These are phyloP conservation scores for Xylaria sp. DNA, from an alignment of 2,329 filamentous ascomycete genomes.

Conservation along the genomic window DNA sequence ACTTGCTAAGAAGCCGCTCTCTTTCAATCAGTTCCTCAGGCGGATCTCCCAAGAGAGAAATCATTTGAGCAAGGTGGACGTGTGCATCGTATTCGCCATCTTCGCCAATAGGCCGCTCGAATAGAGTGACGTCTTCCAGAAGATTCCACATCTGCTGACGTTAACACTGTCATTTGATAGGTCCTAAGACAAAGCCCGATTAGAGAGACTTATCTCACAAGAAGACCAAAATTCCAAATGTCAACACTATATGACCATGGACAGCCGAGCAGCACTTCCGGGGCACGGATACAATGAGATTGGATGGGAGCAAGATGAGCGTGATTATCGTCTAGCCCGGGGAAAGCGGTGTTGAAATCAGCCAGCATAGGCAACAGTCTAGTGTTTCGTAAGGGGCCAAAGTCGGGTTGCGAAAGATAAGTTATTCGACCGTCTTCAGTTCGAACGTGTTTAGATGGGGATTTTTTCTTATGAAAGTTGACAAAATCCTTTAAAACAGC, in stretches of 20 bases:
- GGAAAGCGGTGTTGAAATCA: too few species aligned
- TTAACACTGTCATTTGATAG: too few species aligned
- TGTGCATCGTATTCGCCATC: neutral
- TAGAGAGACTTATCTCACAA: slow-evolving; percentile 6
- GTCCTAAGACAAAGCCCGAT: neutral
- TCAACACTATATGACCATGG: slow-evolving; percentile 11
- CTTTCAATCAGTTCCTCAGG: slow-evolving; percentile 6
- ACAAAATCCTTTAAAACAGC: too few species aligned
- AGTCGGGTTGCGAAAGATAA: too few species aligned
- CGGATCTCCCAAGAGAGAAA: slow-evolving; percentile 7
- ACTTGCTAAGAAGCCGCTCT: neutral
- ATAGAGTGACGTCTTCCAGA: slow-evolving; percentile 5
- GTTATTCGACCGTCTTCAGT: too few species aligned
- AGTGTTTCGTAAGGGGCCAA: too few species aligned
- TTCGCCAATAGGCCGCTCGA: neutral
- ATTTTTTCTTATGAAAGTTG: too few species aligned
- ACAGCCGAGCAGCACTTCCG: neutral
- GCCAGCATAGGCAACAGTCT: too few species aligned
- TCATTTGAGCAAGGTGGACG: neutral
- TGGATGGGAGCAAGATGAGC: too few species aligned
- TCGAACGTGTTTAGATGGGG: too few species aligned
- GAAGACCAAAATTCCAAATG: slow-evolving; percentile 10
- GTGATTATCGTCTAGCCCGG: too few species aligned
- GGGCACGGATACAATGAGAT: too few species aligned
- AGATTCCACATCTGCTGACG: slow-evolving; percentile 4